These are phyloP conservation scores for Suillus alpinus DNA, from an alignment of 768 basidiomycete species.

Conservation along the genomic window DNA sequence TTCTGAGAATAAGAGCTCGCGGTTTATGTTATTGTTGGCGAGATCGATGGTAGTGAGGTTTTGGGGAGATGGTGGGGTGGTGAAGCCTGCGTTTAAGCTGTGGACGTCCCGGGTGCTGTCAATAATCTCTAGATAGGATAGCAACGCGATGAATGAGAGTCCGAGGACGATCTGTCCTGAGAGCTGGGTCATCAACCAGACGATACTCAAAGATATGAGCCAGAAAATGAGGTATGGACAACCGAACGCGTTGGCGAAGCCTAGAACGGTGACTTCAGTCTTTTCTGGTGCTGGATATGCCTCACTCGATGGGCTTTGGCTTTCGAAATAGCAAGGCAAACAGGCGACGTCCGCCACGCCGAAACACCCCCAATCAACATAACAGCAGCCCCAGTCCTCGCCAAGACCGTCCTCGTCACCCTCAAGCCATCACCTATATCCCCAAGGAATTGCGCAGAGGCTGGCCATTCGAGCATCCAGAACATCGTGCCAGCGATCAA, in stretches of 20 bases:
- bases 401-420: conserved; percentile 54
- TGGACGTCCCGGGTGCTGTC: conserved; percentile 78
- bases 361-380: conserved; percentile 51
- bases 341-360: conserved; percentile 73
- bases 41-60: too few relatives aligned
- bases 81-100: conserved; percentile 50
- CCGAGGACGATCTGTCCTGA: conserved; percentile 82
- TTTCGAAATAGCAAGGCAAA: conserved; percentile 65
- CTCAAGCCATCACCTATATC: conserved; percentile 45
- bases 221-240: conserved; percentile 85
- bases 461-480: conserved; percentile 83
- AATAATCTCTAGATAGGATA: conserved; percentile 75
- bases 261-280: conserved; percentile 62
- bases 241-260: conserved; percentile 88
- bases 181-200: conserved; percentile 63
- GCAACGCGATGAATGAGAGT: conserved; percentile 57
- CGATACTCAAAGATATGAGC: conserved; percentile 56
- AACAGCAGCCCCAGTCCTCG: conserved; percentile 51
- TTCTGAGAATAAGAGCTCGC: conserved; percentile 58
- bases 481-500: conserved; percentile 58
- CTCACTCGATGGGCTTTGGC: conserved; percentile 24
- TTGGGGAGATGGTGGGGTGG: conserved; percentile 43
- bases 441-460: conserved; percentile 49
- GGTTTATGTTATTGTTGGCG: conserved; percentile 25
- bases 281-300: conserved; percentile 26